A percentile compares a stretch with the other conserved stretches of the same genome.
These are phyloP conservation scores for Sparassis latifolia DNA, from an alignment of 1,284 basidiomycete species.

Conservation along the genomic window DNA sequence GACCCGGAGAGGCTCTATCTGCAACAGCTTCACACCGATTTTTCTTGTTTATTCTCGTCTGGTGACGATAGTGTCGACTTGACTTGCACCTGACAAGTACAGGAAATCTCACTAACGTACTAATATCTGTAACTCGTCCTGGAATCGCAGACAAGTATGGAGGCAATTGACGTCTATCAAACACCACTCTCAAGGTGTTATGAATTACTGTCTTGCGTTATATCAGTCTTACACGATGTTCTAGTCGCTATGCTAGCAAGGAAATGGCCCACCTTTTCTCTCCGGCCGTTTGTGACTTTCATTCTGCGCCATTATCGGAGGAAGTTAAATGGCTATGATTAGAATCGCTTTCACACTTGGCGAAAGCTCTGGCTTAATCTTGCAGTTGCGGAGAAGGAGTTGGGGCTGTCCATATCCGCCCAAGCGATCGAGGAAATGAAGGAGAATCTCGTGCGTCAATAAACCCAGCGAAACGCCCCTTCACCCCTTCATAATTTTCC, in stretches of 20 bases:
- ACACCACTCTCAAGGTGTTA: conserved; percentile 67
- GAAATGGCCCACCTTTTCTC: conserved; percentile 98
- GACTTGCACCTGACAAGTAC: no score
- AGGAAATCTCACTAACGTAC: no score
- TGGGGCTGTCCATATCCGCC: conserved; percentile 87
- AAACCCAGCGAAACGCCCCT: background rate
- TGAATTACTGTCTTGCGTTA: background rate
- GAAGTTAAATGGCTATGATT: background rate
- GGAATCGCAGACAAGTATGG: conserved; percentile 35
- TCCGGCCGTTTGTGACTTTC: conserved; percentile 54
- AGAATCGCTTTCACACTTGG: conserved; percentile 99
- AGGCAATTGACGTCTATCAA: conserved; percentile 63
- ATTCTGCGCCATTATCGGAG: no score
- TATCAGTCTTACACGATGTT: conserved; percentile 8
- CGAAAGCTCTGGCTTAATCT: conserved; percentile 94
- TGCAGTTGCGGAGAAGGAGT: conserved; percentile 93
- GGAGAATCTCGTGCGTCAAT: conserved; percentile 67
- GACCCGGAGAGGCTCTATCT: no score
- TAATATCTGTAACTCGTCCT: no score
- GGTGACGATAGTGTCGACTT: no score
- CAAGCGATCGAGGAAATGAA: conserved; percentile 94
- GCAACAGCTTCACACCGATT: no score
- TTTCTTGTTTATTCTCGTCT: no score
- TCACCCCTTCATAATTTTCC: background rate
- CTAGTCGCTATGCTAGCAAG: conserved; percentile 96